Percentiles rank a stretch among this genome's conserved stretches.
Conservation (phyloP, 2,329 filamentous ascomycete genomes). For the Knufia petricola region DNA sequence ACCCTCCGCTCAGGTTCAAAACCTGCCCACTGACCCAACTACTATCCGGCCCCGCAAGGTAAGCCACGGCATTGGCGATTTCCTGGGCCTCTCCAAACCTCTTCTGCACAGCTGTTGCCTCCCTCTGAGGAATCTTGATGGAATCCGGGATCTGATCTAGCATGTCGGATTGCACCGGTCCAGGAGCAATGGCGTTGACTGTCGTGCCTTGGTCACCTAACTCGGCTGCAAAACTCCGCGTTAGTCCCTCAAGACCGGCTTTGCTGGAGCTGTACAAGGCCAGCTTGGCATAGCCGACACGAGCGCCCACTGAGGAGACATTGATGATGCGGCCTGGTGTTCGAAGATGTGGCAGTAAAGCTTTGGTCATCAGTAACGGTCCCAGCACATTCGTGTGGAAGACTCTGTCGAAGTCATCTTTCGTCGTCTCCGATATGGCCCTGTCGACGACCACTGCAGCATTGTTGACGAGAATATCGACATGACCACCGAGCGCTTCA, state of each 20-base stretch:
- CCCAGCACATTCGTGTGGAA: conserved; percentile 51
- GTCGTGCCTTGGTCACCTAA: conserved; percentile 48
- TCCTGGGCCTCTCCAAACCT: conserved; percentile 45
- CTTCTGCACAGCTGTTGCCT: conserved; percentile 43
- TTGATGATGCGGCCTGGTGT: conserved; percentile 47
- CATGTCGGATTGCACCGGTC: conserved; percentile 51
- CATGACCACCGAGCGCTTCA: conserved; percentile 18
- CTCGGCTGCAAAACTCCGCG: conserved; percentile 50
- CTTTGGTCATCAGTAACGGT: conserved; percentile 45
- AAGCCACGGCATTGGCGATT: conserved; percentile 47
- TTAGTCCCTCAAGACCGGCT: conserved; percentile 51
- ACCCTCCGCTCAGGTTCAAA: conserved; percentile 46
- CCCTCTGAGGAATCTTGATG: conserved; percentile 41
- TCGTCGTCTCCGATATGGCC: conserved; percentile 34
- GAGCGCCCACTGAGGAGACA: conserved; percentile 46
- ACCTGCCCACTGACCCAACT: conserved; percentile 47
- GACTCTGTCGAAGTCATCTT: conserved; percentile 44
- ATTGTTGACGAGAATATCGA: conserved; percentile 30
- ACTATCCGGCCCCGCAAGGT: conserved; percentile 42
- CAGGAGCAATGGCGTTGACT: conserved; percentile 52
- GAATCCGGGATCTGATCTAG: conserved; percentile 43
- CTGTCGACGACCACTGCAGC: conserved; percentile 31
- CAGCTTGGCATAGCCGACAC: conserved; percentile 37
- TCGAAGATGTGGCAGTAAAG: conserved; percentile 43
- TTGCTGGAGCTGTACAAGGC: conserved; percentile 49